Evolutionary conservation across 805 yeast species (phyloP), one percentile per base, ranked within the genome.

Genomic region (Blastobotrys mokoenaii): DNA sequence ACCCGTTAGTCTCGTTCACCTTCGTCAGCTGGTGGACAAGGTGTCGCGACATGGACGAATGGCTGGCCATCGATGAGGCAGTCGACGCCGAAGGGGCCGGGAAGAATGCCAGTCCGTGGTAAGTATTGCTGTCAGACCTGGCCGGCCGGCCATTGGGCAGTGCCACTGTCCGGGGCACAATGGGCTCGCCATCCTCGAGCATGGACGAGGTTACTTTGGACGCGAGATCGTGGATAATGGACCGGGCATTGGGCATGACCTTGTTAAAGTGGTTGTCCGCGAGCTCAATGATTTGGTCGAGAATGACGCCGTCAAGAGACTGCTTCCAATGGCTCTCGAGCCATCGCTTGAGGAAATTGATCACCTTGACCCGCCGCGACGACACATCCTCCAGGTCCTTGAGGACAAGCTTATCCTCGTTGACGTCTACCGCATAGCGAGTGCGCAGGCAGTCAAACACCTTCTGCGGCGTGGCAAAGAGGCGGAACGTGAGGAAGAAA

Each of bases 241-340:
- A 35, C 18, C 47, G 44, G 4, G 53, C 54, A 25, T 51, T 47
- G 15, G 51, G 51, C 27, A 49, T 30, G 3, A 48, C 40, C 15
- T 41, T 32, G 16, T 20, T 35, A 25, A 54, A 52, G 20, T 54
- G 45, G 16, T 40, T 35, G 14, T 47, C 45, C 57, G 85, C 80
- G 58, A 87, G 83, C 56, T 84, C 84, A 38, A 84, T 72, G 56
- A 87, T 65, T 0, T 86, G 81, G 10, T 93, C 77, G 39, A 88
- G 65, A 34, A 80, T 67, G 20, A 62, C 64, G 49, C 74, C 75
- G 60, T 88, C 95, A 15, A 56, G 58, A 37, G 72, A 70, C 40
- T 74, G 76, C 51, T 80, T 77, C 96, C 96, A 90, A 60, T 83
- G 88, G 43, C 93, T 81, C 62, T 87, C 95, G 62, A 90, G 66